phyloP scores from a whole-genome alignment of 768 basidiomycete species.

The Hypsizygus marmoreus region DNA sequence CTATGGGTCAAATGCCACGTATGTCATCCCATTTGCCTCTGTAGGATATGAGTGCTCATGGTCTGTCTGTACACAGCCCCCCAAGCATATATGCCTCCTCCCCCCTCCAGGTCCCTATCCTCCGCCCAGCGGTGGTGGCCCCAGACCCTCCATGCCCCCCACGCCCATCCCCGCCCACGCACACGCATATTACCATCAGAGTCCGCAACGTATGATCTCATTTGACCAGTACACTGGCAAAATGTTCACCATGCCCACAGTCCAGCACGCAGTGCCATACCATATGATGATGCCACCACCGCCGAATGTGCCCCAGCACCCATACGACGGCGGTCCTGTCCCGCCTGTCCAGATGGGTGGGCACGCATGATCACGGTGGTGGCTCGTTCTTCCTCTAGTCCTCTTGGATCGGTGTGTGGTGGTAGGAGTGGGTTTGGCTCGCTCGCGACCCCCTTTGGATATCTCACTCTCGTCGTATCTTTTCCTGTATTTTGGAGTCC shows the following conservation, averaged over 20 bases:
- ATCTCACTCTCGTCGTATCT: constrained; percentile 28
- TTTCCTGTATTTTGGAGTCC: constrained; percentile 11
- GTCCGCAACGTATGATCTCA: constrained; percentile 70
- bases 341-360: constrained; percentile 79
- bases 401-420: constrained; percentile 10
- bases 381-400: constrained; percentile 3
- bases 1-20: constrained; percentile 90
- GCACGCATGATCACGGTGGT: constrained; percentile 50
- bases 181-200: constrained; percentile 87
- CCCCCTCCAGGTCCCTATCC: constrained; percentile 74
- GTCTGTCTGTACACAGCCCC: constrained; percentile 44
- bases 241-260: constrained; percentile 45
- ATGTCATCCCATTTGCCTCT: constrained; percentile 31
- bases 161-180: constrained; percentile 87
- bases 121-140: constrained; percentile 76
- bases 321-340: constrained; percentile 70
- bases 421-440: constrained; percentile 1
- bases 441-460: constrained; percentile 11
- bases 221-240: constrained; percentile 23
- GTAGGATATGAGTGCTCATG: constrained; percentile 4
- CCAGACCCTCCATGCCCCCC: constrained; percentile 88
- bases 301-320: constrained; percentile 66
- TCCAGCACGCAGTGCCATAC: constrained; percentile 85
- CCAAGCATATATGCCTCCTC: constrained; percentile 77
- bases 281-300: constrained; percentile 93